Base-by-base conservation (phyloP, 371 early-diverging fungal species). In the Conidiobolus incongruus region DNA sequence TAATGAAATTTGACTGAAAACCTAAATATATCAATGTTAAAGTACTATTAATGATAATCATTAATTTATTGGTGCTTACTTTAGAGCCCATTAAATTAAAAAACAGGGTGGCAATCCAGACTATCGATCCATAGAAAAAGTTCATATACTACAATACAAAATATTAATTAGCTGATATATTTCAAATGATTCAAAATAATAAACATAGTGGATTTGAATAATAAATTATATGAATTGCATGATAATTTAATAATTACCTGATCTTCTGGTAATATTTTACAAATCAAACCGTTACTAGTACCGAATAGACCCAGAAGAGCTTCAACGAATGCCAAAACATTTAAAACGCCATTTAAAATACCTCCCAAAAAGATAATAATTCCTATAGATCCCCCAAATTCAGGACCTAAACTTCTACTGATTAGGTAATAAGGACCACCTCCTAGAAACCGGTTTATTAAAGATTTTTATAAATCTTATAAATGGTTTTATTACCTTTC, bases 341-440 rank as follows among this genome's bases (percentile, higher is more conserved):
- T 70, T 58, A 80, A 61, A 11, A 61, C 72, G 2, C 63, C 67
- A 4, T 63, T 60, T 19, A 77, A 48, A 22, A 70, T 51, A 2
- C 60, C 65, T 28, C 76, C 74, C n/a, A 67, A 35, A 43, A 65
- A 77, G 41, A 71, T 75, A 38, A 77, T 58, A 16, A 72, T 52
- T 1, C 78, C 80, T 13, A 78, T 70, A 38, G 71, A 66, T 33
- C 78, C 81, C 33, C 81, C 81, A 56, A 81, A 75, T 53, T 79
- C 81, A 28, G 72, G 69, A 8, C 81, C 81, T 29, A 81, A 54
- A 32, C 64, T 62, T 34, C 79, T 58, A 29, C 71, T 68, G 7
- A 80, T 62, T 49, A 81, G 57, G 50, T 76, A 81, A 53, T 81
- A 81, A 6, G 76, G 69, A 3, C 81, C 80, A 37, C 79, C 81